A percentile compares a stretch with the other conserved stretches of the same genome.
Conservation (phyloP, 768 basidiomycete species). For the Coprinopsis sp. region DNA sequence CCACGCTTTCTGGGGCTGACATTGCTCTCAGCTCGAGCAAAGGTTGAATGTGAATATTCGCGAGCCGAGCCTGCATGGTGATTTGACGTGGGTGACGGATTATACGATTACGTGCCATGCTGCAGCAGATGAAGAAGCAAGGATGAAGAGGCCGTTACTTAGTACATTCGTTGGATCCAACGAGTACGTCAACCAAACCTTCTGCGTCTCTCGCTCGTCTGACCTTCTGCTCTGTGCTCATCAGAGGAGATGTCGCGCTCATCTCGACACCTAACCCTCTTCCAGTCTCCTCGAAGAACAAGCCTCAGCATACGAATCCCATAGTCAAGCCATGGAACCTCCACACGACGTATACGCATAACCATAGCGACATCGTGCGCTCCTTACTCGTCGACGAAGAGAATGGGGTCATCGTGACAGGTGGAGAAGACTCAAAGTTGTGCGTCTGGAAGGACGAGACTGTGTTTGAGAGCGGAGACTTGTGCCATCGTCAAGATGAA, state of each 20-base stretch:
- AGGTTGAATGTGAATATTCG: constrained; percentile 59
- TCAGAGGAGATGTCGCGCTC: constrained; percentile 56
- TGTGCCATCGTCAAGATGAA: neutral
- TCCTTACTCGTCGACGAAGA: constrained; percentile 53
- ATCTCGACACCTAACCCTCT: constrained; percentile 29
- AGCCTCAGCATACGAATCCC: neutral
- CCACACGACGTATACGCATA: constrained; percentile 48
- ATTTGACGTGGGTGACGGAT: constrained; percentile 68
- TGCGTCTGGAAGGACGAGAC: constrained; percentile 20
- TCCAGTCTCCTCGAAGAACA: neutral
- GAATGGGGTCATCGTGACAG: constrained; percentile 24
- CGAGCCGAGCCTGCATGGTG: constrained; percentile 53
- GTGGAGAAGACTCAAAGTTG: constrained; percentile 29
- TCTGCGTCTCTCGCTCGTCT: neutral
- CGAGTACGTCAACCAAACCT: constrained; percentile 46
- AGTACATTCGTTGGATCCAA: constrained; percentile 70
- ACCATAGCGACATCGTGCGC: constrained; percentile 55
- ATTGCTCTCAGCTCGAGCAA: constrained; percentile 64
- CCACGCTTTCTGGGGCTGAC: constrained; percentile 1
- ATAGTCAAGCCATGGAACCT: constrained; percentile 42
- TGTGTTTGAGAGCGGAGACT: neutral
- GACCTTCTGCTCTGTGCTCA: neutral
- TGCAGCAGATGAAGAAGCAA: constrained; percentile 22
- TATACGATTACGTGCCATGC: constrained; percentile 59
- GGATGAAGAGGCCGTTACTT: constrained; percentile 19